A percentile compares a stretch with the other conserved stretches of the same genome.
These are phyloP conservation scores for Astrephomene gubernaculifera DNA, from an alignment of 139 green algal species.

Conservation along the genomic window DNA sequence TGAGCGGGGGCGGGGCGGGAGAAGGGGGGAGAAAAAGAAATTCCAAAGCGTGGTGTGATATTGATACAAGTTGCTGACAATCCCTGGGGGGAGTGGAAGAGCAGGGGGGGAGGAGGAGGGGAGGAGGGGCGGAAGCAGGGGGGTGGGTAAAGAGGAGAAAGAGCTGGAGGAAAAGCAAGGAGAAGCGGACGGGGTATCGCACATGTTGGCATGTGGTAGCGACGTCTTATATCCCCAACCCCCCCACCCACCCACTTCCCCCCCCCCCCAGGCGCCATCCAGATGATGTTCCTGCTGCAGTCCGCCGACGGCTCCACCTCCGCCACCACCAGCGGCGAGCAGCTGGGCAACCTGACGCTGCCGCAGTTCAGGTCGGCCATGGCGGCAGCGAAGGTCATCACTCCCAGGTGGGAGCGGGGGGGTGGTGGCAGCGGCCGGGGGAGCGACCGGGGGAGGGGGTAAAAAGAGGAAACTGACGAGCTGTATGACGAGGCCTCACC, in stretches of 20 bases:
- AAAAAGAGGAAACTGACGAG: too few species aligned
- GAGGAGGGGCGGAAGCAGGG: neutral
- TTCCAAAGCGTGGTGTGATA: too few species aligned
- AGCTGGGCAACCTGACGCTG: conserved; percentile 69
- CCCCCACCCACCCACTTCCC: neutral
- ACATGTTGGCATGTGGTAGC: neutral
- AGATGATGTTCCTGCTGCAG: conserved; percentile 75
- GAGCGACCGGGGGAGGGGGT: too few species aligned
- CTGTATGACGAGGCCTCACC: too few species aligned
- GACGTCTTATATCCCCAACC: too few species aligned
- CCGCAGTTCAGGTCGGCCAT: conserved; percentile 74
- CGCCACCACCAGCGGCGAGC: conserved; percentile 55
- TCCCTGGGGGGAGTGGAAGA: too few species aligned
- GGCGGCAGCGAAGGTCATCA: conserved; percentile 51
- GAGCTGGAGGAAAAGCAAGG: too few species aligned
- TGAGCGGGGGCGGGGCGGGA: neutral
- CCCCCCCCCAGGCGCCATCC: conserved; percentile 52
- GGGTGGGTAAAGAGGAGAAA: too few species aligned
- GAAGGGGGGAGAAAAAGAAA: neutral
- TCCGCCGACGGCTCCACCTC: conserved; percentile 61
- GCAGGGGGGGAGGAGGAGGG: too few species aligned
- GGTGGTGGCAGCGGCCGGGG: too few species aligned
- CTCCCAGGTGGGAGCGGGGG: too few species aligned
- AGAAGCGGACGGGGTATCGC: neutral
- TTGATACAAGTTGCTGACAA: too few species aligned